Evolutionary conservation across 805 yeast genomes (phyloP), one percentile per base, ranked within the genome.

Genomic region (Metschnikowia kofuensis): DNA sequence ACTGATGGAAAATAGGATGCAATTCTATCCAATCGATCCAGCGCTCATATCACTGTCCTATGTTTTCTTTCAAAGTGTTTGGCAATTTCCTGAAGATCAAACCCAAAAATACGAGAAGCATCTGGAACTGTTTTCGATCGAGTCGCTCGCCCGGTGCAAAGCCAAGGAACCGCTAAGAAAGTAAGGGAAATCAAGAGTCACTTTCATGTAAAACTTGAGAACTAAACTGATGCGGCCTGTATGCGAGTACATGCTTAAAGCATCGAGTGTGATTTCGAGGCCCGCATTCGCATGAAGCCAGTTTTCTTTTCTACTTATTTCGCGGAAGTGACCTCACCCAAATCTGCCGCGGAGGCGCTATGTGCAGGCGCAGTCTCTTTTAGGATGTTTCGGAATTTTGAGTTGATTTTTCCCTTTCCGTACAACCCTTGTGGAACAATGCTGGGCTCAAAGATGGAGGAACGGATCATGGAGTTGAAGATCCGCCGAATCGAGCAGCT

Each of bases 401-500:
- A 38, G 47, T 44, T 29, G 47, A 26, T 40, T 45, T 45, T 45
- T 30, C 49, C 43, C 40, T 32, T 42, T 42, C 26, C 27, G 47
- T 37, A 16, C 36, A 14, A 31, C 37, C 13, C 26, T 38, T 13
- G 34, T 16, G 40, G 11, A n/a, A 21, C 7, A 34, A 26, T 27
- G 14, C 55, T 14, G 31, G 21, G 11, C 29, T 30, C 60, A 56
- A 38, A 21, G 11, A 53, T 68, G 42, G 62, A 64, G 28, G 55
- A 55, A 44, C 79, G 78, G 56, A 74, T 84, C 28, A 73, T 80
- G 50, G 68, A 69, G 41, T 65, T 85, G 49, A 85, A 84, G 62
- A 67, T 85, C 40, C 81, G 79, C 58, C 72, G 91, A 56, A 76
- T 83, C 32, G 75, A 73, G 42, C 84, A 83, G 56, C 69, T 83